Evolutionary conservation across 495 filamentous ascomycete species (phyloP).

Genomic region (Sporormia fimetaria): DNA sequence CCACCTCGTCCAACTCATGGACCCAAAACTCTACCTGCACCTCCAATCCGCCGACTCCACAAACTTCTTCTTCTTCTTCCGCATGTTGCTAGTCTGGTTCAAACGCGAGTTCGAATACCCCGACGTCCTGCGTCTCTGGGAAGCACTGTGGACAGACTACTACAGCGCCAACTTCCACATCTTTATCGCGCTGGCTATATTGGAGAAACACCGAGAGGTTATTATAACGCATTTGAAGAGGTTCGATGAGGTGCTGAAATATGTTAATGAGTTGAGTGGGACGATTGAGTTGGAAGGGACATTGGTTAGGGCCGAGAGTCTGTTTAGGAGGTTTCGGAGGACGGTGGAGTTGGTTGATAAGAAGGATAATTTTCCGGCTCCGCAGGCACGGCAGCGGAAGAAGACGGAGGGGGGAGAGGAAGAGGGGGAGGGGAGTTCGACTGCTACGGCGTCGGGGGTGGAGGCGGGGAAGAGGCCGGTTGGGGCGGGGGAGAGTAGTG

Average conservation of each 20-base stretch:
- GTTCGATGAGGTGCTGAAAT: conserved; percentile 97
- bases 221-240: conserved; percentile 91
- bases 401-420: too few relatives aligned
- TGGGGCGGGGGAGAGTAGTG: conserved; percentile 35
- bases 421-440: too few relatives aligned
- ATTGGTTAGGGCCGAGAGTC: conserved; percentile 71
- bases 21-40: conserved; percentile 85
- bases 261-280: conserved; percentile 86
- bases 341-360: conserved; percentile 78
- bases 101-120: conserved; percentile 90
- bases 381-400: conserved; percentile 43
- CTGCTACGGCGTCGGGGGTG: conserved; percentile 24
- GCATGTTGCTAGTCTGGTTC: conserved; percentile 96
- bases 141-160: conserved; percentile 89
- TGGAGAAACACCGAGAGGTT: conserved; percentile 89
- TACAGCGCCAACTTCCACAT: conserved; percentile 80
- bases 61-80: conserved; percentile 99
- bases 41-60: conserved; percentile 82
- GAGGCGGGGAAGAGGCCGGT: conserved; percentile 34
- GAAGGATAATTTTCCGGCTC: conserved; percentile 69
- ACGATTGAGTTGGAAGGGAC: conserved; percentile 82
- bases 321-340: conserved; percentile 79
- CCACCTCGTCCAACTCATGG: conserved; percentile 90
- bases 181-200: conserved; percentile 82
- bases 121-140: conserved; percentile 82